phyloP scores from a whole-genome alignment of 257 asterid species.

The Salvia hispanica region DNA sequence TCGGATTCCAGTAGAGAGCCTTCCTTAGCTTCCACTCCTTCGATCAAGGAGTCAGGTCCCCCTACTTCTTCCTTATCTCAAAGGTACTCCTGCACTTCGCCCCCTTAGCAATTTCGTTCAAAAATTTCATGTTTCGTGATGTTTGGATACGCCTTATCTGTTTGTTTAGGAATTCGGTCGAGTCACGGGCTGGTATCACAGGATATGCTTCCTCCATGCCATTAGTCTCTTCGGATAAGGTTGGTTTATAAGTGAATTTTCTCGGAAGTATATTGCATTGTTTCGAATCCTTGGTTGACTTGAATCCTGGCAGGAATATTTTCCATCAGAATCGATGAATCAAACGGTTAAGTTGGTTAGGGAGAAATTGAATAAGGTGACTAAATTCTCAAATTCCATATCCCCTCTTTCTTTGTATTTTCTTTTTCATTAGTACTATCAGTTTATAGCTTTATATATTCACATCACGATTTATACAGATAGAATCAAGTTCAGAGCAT shows the following conservation, averaged over 20 bases:
- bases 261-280: background rate
- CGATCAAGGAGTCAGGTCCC: constrained; percentile 26
- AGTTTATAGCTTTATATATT: background rate
- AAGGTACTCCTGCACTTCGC: constrained; percentile 37
- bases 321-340: constrained; percentile 78
- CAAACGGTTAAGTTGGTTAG: constrained; percentile 75
- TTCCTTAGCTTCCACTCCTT: constrained; percentile 31
- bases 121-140: constrained; percentile 11
- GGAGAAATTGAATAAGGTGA: constrained; percentile 75
- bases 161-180: constrained; percentile 37
- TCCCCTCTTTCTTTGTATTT: background rate
- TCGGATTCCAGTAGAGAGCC: constrained; percentile 32
- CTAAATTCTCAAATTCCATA: background rate
- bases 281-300: background rate
- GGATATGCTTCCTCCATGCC: constrained; percentile 38
- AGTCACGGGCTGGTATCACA: constrained; percentile 25
- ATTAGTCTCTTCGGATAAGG: constrained; percentile 57
- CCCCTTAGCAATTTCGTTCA: background rate
- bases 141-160: background rate
- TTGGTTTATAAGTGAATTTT: constrained; percentile 26
- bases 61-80: constrained; percentile 35
- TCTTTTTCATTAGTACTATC: no score
- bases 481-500: constrained; percentile 52
- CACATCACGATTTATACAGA: constrained; percentile 36
- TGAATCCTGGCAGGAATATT: constrained; percentile 59